Evolutionary conservation across 345 rosid species (phyloP).

Genomic region (Geranium brycei): DNA sequence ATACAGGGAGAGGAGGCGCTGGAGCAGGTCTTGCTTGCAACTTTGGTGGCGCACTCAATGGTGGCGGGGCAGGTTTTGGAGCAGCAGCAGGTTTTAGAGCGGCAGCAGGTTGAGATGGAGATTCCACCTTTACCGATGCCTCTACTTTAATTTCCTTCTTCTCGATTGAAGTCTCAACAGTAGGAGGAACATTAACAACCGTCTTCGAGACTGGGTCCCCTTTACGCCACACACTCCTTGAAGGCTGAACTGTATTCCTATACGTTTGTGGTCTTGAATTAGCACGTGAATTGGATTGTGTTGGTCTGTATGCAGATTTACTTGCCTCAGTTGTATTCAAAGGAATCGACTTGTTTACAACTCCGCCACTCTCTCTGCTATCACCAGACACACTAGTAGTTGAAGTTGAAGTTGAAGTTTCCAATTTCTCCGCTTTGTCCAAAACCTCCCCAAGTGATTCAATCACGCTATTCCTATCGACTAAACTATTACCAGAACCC

Average conservation of each 20-base stretch:
- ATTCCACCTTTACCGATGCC: conserved; percentile 20
- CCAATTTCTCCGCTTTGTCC: conserved; percentile 80
- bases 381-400: conserved; percentile 10
- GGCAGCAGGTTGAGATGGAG: conserved; percentile 20
- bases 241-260: conserved; percentile 38
- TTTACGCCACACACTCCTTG: conserved; percentile 95
- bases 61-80: conserved; percentile 39
- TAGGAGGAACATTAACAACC: conserved; percentile 50
- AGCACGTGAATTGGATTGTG: conserved; percentile 18
- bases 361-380: conserved; percentile 20
- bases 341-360: conserved; percentile 22
- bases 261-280: conserved; percentile 16
- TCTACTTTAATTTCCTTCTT: conserved; percentile 16
- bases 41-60: conserved; percentile 54
- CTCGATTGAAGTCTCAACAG: conserved; percentile 17
- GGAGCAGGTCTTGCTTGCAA: conserved; percentile 62
- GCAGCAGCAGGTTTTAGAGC: conserved; percentile 17
- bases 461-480: conserved; percentile 57
- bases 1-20: conserved; percentile 31
- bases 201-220: conserved; percentile 67
- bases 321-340: conserved; percentile 12
- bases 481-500: conserved; percentile 19
- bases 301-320: background rate
- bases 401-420: conserved; percentile 35
- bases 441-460: conserved; percentile 83